A percentile compares a stretch with the other conserved stretches of the same genome.
phyloP scores from a whole-genome alignment of 768 basidiomycete genomes.

The Boletus rex-veris region DNA sequence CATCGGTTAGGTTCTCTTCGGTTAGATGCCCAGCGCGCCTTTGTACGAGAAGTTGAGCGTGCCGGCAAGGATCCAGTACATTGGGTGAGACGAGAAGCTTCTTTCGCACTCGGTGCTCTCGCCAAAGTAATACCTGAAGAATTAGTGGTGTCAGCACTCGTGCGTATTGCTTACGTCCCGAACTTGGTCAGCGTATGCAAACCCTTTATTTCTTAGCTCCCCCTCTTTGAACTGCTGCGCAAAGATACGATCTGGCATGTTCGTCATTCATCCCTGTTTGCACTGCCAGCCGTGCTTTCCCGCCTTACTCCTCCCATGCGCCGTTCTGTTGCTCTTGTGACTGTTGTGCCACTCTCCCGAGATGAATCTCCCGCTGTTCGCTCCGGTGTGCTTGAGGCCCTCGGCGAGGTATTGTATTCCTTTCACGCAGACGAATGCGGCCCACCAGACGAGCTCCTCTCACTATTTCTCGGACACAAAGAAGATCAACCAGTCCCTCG shows the following conservation, averaged over 20 bases:
- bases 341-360: constrained; percentile 55
- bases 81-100: constrained; percentile 83
- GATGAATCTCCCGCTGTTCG: constrained; percentile 71
- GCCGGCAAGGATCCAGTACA: constrained; percentile 62
- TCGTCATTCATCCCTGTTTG: constrained; percentile 82
- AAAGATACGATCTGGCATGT: constrained; percentile 77
- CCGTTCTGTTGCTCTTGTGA: constrained; percentile 60
- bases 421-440: constrained; percentile 62
- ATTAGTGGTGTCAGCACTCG: constrained; percentile 60
- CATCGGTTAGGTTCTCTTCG: constrained; percentile 47
- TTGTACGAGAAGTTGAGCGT: constrained; percentile 72
- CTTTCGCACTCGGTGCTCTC: constrained; percentile 82
- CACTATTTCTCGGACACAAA: constrained; percentile 68
- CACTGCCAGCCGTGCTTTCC: constrained; percentile 74
- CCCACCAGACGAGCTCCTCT: constrained; percentile 71
- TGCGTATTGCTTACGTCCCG: constrained; percentile 31
- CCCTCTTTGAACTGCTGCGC: constrained; percentile 69
- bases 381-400: constrained; percentile 74
- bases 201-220: constrained; percentile 50
- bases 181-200: constrained; percentile 3
- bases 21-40: constrained; percentile 54
- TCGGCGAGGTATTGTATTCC: constrained; percentile 86
- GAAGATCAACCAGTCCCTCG: constrained; percentile 40
- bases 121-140: constrained; percentile 85
- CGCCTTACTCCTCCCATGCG: constrained; percentile 59